A percentile compares a stretch with the other conserved stretches of the same genome.
Conservation (phyloP, 805 yeast genomes). For the Yarrowia divulgata region DNA sequence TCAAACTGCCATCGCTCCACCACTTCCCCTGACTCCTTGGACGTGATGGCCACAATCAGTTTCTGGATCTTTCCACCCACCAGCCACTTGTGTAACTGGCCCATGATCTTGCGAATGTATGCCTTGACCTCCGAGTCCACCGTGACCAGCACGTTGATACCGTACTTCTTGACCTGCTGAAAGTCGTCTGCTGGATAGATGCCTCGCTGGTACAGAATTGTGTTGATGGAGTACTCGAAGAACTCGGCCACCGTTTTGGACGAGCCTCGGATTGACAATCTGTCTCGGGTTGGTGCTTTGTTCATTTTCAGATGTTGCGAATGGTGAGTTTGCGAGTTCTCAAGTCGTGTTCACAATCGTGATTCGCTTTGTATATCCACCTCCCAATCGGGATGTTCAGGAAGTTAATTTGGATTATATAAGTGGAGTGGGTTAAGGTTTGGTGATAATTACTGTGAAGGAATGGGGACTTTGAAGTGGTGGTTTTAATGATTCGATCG, state of each 20-base stretch:
- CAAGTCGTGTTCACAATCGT: not conserved
- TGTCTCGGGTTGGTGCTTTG: slow-evolving; percentile 53
- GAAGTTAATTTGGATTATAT: not conserved
- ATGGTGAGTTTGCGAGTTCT: too few relatives aligned
- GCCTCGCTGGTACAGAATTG: slow-evolving; percentile 86
- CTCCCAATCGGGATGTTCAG: slow-evolving; percentile 21
- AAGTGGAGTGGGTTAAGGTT: not conserved
- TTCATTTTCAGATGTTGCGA: not conserved
- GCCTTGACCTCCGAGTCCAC: slow-evolving; percentile 76
- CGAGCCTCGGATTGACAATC: slow-evolving; percentile 75
- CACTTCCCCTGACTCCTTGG: slow-evolving; percentile 68
- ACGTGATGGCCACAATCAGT: slow-evolving; percentile 74
- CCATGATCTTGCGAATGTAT: slow-evolving; percentile 71
- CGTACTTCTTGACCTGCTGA: slow-evolving; percentile 77
- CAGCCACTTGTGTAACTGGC: slow-evolving; percentile 77
- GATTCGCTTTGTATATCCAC: slow-evolving; percentile 21
- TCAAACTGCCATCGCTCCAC: slow-evolving; percentile 90
- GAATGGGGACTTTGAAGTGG: too few relatives aligned
- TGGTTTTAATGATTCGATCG: too few relatives aligned
- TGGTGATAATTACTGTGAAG: too few relatives aligned
- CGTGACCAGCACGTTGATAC: slow-evolving; percentile 72
- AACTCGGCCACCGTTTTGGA: slow-evolving; percentile 81
- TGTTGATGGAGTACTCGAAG: slow-evolving; percentile 80
- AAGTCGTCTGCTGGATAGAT: slow-evolving; percentile 90
- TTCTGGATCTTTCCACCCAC: slow-evolving; percentile 70